These are phyloP conservation scores for Tuber calosporum DNA, from an alignment of 495 filamentous ascomycete species.

Conservation along the genomic window DNA sequence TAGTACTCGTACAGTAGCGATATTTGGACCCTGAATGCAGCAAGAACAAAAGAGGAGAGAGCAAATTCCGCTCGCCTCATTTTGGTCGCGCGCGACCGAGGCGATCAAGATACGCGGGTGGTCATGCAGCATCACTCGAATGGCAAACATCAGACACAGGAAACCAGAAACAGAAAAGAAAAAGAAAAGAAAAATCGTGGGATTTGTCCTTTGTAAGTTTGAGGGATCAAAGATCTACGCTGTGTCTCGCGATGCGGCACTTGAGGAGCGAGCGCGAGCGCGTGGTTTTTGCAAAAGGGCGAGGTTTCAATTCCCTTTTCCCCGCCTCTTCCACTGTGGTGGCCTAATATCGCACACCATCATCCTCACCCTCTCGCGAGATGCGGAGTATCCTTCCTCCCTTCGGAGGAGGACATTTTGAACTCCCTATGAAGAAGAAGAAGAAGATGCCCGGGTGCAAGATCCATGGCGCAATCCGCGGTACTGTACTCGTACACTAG, in stretches of 20 bases:
- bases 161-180: neutral
- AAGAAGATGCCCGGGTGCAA: neutral
- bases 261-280: neutral
- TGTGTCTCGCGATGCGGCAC: neutral
- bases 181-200: neutral
- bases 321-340: neutral
- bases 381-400: neutral
- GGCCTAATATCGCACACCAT: neutral
- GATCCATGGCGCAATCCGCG: neutral
- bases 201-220: neutral
- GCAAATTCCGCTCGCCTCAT: neutral
- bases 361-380: neutral
- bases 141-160: neutral
- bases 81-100: neutral
- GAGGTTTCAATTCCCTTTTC: neutral
- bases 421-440: neutral
- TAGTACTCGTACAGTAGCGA: neutral
- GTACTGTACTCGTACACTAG: neutral
- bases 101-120: neutral
- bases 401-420: neutral
- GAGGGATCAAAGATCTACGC: neutral
- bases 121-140: neutral
- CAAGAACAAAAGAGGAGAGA: neutral
- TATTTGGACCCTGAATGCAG: neutral
- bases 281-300: neutral